Evolutionary conservation across 2,329 filamentous ascomycete species (phyloP).

Genomic region (Exophiala oligosperma): DNA sequence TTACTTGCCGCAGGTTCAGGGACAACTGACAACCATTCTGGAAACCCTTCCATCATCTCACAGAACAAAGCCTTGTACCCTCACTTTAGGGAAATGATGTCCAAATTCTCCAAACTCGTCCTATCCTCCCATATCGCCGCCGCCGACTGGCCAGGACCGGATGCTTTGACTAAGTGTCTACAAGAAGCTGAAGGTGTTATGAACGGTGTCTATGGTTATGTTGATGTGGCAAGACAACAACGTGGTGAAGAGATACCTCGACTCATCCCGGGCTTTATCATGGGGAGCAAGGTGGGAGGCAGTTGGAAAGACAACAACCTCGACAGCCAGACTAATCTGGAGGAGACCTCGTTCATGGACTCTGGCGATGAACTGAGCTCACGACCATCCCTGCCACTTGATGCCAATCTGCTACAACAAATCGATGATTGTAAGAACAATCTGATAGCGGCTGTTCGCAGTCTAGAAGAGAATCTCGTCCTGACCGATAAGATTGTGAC

Average conservation of each 20-base stretch:
- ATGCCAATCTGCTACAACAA: slow-evolving; percentile 74
- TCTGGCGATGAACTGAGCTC: slow-evolving; percentile 76
- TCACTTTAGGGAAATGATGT: slow-evolving; percentile 99
- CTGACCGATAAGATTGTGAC: slow-evolving; percentile 80
- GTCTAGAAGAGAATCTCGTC: slow-evolving; percentile 79
- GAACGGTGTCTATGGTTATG: slow-evolving; percentile 91
- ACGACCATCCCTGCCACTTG: slow-evolving; percentile 73
- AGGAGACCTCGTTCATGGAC: slow-evolving; percentile 71
- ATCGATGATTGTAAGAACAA: slow-evolving; percentile 83
- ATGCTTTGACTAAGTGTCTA: slow-evolving; percentile 91
- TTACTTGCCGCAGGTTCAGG: slow-evolving; percentile 94
- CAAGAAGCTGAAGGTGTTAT: slow-evolving; percentile 97
- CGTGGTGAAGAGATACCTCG: slow-evolving; percentile 89
- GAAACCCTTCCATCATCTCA: slow-evolving; percentile 98
- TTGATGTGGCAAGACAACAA: slow-evolving; percentile 91
- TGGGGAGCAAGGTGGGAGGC: slow-evolving; percentile 78
- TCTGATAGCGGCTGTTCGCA: slow-evolving; percentile 80
- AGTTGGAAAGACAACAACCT: slow-evolving; percentile 76
- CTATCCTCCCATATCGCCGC: slow-evolving; percentile 97
- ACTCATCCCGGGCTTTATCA: slow-evolving; percentile 89
- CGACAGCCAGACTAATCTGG: slow-evolving; percentile 65
- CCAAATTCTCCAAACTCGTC: slow-evolving; percentile 97
- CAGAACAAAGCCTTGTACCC: slow-evolving; percentile 97
- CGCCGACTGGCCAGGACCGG: slow-evolving; percentile 90
- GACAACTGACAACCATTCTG: slow-evolving; percentile 97